Evolutionary conservation across 108 stramenopile species (phyloP), one percentile per base, ranked within the genome.

Genomic region (Seminavis robusta): DNA sequence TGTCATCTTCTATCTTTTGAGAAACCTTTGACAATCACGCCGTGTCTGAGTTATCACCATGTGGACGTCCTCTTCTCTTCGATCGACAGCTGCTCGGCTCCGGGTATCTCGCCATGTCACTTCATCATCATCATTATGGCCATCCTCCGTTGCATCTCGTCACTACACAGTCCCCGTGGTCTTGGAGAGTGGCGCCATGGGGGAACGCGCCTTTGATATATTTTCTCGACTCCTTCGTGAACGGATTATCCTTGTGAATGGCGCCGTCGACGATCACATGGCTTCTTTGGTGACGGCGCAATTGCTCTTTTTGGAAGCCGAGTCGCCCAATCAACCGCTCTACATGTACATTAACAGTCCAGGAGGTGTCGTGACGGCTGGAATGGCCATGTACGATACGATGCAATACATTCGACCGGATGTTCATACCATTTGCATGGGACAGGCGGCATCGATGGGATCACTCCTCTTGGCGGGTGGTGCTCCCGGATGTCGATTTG

Each of bases 361-460:
- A 6, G 96, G 96, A 1, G 96, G 96, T 10, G 50, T 83, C 37
- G 94, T 97, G 5, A 95, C 96, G 30, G 94, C 96, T 0, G 96
- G 96, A 0, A 84, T 89, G 81, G 92, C 92, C 42, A 93, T 93
- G 71, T 97, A 97, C 63, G 96, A 97, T 73, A 97, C 96, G 15
- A 95, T 97, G 96, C 97, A 96, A 66, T 97, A 96, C 77, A 86
- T 97, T 62, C 84, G 80, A 9, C 90, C 94, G 0, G 76, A 84
- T 26, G 81, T 65, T 23, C 82, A 86, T 56, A 98, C 97, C 24
- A 94, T 98, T 51, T 96, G 94, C 62, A 96, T 98, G 96, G 97
- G 97, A 17, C 97, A 98, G 61, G 97, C 97, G 7, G 91, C 94
- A 3, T 84, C 81, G 60, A 98, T 98, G 97, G 97, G 94, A 28